Percentiles rank a stretch among this genome's conserved stretches.
phyloP scores from a whole-genome alignment of 371 early-diverging fungal species.

The Mucor lusitanicus region DNA sequence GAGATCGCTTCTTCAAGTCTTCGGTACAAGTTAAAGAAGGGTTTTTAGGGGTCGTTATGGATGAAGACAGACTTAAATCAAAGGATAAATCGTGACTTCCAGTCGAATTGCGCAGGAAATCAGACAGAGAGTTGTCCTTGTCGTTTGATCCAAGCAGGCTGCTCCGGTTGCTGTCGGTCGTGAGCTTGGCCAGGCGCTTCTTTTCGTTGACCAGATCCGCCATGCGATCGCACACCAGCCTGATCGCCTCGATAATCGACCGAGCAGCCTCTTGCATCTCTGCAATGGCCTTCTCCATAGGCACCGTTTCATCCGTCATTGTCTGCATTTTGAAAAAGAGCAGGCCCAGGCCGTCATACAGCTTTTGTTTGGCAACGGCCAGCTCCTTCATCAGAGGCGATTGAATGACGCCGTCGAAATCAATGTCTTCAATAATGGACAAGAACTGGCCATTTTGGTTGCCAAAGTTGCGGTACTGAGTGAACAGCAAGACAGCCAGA shows the following conservation, averaged over 20 bases:
- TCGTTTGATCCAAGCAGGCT: neutral
- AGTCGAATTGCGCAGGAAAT: neutral
- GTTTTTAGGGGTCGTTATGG: neutral
- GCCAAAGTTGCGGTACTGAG: conserved; percentile 51
- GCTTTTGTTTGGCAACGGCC: conserved; percentile 34
- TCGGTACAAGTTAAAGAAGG: neutral
- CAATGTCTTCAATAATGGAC: conserved; percentile 44
- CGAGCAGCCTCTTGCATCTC: conserved; percentile 28
- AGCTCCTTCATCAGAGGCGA: conserved; percentile 24
- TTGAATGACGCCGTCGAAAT: conserved; percentile 27
- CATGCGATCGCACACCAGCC: conserved; percentile 25
- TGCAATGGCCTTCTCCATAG: conserved; percentile 7
- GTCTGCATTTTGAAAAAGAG: conserved; percentile 67
- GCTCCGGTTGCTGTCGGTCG: neutral
- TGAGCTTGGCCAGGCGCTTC: neutral
- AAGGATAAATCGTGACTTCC: conserved; percentile 5
- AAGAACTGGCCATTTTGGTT: conserved; percentile 47
- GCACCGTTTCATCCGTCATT: conserved; percentile 52
- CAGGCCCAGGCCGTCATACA: conserved; percentile 68
- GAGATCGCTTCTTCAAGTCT: neutral
- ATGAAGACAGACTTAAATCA: conserved; percentile 10
- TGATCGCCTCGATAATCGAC: conserved; percentile 26
- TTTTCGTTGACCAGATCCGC: conserved; percentile 22
- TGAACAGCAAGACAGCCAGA: conserved; percentile 56
- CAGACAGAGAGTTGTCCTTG: neutral